Evolutionary conservation across 2,329 filamentous ascomycete genomes (phyloP).

Genomic region (Coleophoma crateriformis): DNA sequence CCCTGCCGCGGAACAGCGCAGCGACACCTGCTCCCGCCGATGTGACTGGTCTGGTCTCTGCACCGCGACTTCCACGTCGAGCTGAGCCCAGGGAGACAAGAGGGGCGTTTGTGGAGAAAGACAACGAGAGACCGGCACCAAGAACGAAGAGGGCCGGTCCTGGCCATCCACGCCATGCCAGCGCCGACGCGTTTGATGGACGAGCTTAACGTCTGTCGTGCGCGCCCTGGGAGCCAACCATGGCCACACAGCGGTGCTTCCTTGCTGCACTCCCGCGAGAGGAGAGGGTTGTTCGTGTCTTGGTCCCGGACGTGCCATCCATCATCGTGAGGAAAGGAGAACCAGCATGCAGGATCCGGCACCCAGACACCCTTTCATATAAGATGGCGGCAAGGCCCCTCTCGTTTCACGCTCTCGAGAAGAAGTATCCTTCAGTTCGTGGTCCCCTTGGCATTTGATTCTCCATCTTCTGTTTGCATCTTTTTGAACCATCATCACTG

Average conservation of each 20-base stretch:
- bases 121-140: not conserved
- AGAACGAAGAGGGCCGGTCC: not conserved
- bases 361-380: not conserved
- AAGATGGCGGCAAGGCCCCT: not conserved
- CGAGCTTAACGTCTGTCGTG: not conserved
- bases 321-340: not conserved
- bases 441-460: not conserved
- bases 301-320: no score
- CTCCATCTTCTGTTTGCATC: not conserved
- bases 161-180: not conserved
- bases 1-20: not conserved
- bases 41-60: not conserved
- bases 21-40: not conserved
- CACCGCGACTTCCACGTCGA: not conserved
- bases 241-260: not conserved
- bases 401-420: not conserved
- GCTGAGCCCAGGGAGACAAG: not conserved
- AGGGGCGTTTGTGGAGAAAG: not conserved
- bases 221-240: not conserved
- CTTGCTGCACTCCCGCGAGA: not conserved
- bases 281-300: not conserved
- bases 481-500: not conserved
- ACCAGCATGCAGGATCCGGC: not conserved
- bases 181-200: not conserved
- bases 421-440: not conserved